Evolutionary conservation across 805 yeast genomes (phyloP), one percentile per base, ranked within the genome.

Genomic region (Cyberlindnera subsufficiens): DNA sequence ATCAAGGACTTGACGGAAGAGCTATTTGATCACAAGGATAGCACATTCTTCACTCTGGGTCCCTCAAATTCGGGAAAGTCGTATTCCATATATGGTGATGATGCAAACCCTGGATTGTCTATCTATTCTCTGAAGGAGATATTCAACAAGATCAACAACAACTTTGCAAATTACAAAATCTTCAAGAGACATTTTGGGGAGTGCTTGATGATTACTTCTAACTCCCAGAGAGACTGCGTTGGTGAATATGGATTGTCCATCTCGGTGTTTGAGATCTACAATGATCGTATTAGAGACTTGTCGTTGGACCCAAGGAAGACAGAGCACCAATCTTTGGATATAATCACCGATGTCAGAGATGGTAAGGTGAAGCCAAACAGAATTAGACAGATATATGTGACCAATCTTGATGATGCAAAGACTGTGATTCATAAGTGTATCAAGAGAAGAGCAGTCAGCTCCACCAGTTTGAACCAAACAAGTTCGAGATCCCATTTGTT

Each of bases 401-500:
- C 64, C n/a, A 60, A 60, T 16, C 43, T 54, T 3, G 63, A 65
- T 9, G 66, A 67, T 29, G 72, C 77, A 0, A 55, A 54, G 42
- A 45, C 58, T 4, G 56, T 68, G 3, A 45, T 77, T n/a, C 62
- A 63, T 15, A 55, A 58, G 35, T 76, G 75, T 7, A 57, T 69
- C 18, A 50, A 55, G 20, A 55, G 68, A 39, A 61, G 75, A 38
- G 66, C 72, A 5, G 69, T 66, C 7, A 63, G 67, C 29, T 47
- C 71, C 5, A 77, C 80, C 0, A 67, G 62, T 33, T 54, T 71
- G 43, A 75, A 75, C 50, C 47, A 49, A 8, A 60, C 59, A 7
- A 71, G 78, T 6, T 70, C 78, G 8, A 64, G 80, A 46, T 75
- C 80, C 1, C 81, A 76, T 50, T 67, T 76, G n/a, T 72, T 77